Percentiles rank a stretch among this genome's conserved stretches.
phyloP scores from a whole-genome alignment of 2,329 filamentous ascomycete genomes.

The Cryphonectria naterciae region DNA sequence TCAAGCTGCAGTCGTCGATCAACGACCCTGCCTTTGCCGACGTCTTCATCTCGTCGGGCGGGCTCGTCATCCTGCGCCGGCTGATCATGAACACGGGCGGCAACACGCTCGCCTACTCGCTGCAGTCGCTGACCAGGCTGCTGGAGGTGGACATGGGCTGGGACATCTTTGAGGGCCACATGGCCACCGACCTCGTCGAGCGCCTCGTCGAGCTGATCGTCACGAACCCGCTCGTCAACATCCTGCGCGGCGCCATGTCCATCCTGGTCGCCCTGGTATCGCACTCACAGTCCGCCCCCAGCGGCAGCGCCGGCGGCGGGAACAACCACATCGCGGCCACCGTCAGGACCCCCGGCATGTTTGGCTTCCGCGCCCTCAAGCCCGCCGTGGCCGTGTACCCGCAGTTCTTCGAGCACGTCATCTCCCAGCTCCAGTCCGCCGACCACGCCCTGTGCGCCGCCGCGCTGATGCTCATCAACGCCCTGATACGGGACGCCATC shows the following conservation, averaged over 20 bases:
- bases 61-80: constrained; percentile 77
- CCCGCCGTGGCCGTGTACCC: constrained; percentile 90
- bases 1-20: constrained; percentile 94
- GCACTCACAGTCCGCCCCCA: constrained; percentile 68
- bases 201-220: constrained; percentile 90
- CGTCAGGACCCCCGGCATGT: constrained; percentile 59
- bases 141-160: constrained; percentile 98
- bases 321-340: constrained; percentile 31
- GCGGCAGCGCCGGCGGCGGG: constrained; percentile 42
- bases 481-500: constrained; percentile 89
- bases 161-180: constrained; percentile 75
- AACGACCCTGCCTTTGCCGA: constrained; percentile 96
- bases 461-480: constrained; percentile 92
- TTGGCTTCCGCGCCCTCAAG: constrained; percentile 89
- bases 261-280: constrained; percentile 93
- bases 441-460: constrained; percentile 97
- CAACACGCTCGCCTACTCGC: constrained; percentile 93
- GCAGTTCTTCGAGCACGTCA: constrained; percentile 92
- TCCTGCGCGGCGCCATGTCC: constrained; percentile 93
- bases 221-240: constrained; percentile 94
- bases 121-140: constrained; percentile 84
- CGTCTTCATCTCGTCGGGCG: constrained; percentile 89
- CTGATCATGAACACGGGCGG: constrained; percentile 84
- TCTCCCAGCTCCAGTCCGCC: constrained; percentile 87
- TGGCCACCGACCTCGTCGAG: constrained; percentile 69